Percentiles rank a stretch among this genome's conserved stretches.
phyloP scores from a whole-genome alignment of 1,284 basidiomycete species.

The Meira nashicola region DNA sequence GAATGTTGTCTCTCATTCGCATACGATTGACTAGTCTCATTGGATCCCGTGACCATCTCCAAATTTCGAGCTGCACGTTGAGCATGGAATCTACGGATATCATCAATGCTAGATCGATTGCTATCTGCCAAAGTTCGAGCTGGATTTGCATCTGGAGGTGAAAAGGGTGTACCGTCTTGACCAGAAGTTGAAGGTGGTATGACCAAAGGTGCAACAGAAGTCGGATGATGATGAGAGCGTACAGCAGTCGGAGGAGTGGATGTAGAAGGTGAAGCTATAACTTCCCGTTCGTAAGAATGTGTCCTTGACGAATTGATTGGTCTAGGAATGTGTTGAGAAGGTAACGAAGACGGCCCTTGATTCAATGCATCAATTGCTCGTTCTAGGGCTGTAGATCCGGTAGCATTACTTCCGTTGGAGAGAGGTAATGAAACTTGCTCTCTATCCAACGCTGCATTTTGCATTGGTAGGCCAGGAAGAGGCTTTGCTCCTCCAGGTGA shows the following conservation, averaged over 20 bases:
- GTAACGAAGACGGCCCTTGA: conserved; percentile 14
- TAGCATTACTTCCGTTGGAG: not conserved
- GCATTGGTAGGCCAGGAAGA: conserved; percentile 25
- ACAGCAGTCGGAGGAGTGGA: conserved; percentile 17
- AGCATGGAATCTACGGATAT: conserved; percentile 40
- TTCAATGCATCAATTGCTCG: conserved; percentile 23
- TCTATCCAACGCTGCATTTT: not conserved
- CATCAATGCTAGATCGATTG: conserved; percentile 41
- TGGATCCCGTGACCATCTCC: not conserved
- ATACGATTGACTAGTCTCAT: not conserved
- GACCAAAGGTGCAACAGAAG: conserved; percentile 15
- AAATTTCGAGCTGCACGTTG: conserved; percentile 23
- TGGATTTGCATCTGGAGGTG: conserved; percentile 30
- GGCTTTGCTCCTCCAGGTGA: conserved; percentile 23
- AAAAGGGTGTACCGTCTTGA: not conserved
- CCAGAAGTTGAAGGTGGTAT: conserved; percentile 17
- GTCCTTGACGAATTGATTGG: conserved; percentile 9
- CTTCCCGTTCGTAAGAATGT: not conserved
- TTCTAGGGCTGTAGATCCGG: conserved; percentile 11
- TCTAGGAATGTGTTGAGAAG: conserved; percentile 40
- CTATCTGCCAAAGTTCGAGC: conserved; percentile 35
- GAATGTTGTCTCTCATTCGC: too few relatives aligned
- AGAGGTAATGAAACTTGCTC: not conserved
- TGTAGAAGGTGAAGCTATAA: conserved; percentile 12
- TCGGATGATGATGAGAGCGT: not conserved